A percentile compares a stretch with the other conserved stretches of the same genome.
Conservation (phyloP, 1,284 basidiomycete species). For the Moesziomyces antarcticus region DNA sequence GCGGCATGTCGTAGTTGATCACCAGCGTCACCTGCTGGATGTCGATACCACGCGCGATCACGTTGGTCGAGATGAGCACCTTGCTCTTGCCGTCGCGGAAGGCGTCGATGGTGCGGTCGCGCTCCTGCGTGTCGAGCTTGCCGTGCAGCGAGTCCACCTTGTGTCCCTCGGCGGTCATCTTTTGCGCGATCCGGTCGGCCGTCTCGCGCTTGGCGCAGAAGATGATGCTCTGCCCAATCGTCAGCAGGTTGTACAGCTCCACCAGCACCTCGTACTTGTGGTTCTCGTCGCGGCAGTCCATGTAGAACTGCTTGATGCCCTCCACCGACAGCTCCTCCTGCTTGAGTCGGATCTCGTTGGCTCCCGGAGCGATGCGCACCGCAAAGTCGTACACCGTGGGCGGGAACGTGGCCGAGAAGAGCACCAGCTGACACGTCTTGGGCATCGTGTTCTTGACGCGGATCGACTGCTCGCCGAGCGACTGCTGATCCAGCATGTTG, state of each 20-base stretch:
- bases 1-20: conserved; percentile 91
- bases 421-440: conserved; percentile 81
- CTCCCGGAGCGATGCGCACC: conserved; percentile 87
- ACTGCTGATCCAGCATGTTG: conserved; percentile 96
- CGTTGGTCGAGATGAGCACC: conserved; percentile 98
- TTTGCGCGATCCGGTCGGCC: conserved; percentile 88
- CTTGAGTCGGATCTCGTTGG: conserved; percentile 96
- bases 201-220: conserved; percentile 85
- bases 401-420: conserved; percentile 98
- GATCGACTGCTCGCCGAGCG: conserved; percentile 94
- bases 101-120: conserved; percentile 90
- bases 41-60: conserved; percentile 97
- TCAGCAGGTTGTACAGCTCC: conserved; percentile 87
- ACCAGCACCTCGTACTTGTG: conserved; percentile 97
- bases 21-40: conserved; percentile 90
- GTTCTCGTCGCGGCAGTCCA: conserved; percentile 82
- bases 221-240: conserved; percentile 96
- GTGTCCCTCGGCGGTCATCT: conserved; percentile 93
- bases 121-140: conserved; percentile 86
- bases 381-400: conserved; percentile 91
- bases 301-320: conserved; percentile 96
- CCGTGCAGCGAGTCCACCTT: conserved; percentile 96
- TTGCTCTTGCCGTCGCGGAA: conserved; percentile 97
- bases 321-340: conserved; percentile 94
- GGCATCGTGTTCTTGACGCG: conserved; percentile 87